Conservation (phyloP, 1,284 basidiomycete genomes). For the Heliocybe sulcata region DNA sequence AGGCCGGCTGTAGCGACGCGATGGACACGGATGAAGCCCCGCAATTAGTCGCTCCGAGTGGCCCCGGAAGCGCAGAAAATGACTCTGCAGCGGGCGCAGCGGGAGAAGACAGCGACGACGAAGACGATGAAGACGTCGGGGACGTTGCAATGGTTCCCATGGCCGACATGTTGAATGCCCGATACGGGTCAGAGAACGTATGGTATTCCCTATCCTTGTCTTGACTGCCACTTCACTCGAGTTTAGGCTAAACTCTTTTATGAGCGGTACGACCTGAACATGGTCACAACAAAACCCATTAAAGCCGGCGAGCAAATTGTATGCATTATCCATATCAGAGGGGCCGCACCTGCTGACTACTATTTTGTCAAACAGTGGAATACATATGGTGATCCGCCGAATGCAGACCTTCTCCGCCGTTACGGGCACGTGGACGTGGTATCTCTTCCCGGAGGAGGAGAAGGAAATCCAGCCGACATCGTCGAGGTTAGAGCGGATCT, state of each 20-base stretch:
- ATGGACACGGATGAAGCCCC: constrained; percentile 44
- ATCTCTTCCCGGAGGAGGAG: constrained; percentile 35
- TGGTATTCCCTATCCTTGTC: constrained; percentile 15
- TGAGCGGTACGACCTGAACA: constrained; percentile 65
- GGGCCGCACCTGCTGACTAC: not conserved
- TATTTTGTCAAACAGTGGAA: constrained; percentile 60
- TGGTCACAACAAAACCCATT: constrained; percentile 79
- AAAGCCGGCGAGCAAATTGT: constrained; percentile 85
- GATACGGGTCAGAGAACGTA: constrained; percentile 83
- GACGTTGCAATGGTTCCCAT: constrained; percentile 94
- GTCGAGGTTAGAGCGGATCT: constrained; percentile 81
- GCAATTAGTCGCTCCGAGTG: constrained; percentile 2
- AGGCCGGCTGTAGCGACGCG: constrained; percentile 24
- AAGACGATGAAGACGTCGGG: constrained; percentile 55
- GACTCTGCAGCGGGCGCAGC: constrained; percentile 23
- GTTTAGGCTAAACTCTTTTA: constrained; percentile 79
- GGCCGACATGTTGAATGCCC: constrained; percentile 92
- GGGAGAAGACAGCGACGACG: constrained; percentile 42
- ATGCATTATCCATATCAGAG: constrained; percentile 16
- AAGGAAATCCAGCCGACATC: constrained; percentile 82
- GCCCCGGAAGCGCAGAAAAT: constrained; percentile 18
- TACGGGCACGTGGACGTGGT: constrained; percentile 92
- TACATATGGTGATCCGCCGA: constrained; percentile 93
- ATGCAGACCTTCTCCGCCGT: constrained; percentile 88
- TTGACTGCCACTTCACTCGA: constrained; percentile 1